These are phyloP conservation scores for Pseudogymnoascus sp. DNA, from an alignment of 2,329 filamentous ascomycete species.

Conservation along the genomic window DNA sequence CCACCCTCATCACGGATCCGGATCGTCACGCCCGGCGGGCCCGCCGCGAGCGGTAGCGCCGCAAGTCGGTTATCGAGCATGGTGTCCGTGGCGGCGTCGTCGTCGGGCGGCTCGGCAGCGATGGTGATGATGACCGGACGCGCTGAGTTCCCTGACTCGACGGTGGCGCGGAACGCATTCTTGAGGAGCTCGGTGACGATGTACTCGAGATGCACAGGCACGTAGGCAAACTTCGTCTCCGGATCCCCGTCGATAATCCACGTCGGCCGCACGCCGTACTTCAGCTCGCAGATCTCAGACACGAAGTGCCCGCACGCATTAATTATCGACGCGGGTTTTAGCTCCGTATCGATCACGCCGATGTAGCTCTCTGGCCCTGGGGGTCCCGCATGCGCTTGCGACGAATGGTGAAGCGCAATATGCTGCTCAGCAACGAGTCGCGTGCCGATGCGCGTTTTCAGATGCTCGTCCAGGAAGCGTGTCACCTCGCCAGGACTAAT, in stretches of 20 bases:
- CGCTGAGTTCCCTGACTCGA: constrained; percentile 70
- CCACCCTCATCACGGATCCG: constrained; percentile 92
- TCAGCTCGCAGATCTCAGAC: constrained; percentile 90
- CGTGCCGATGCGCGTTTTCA: constrained; percentile 89
- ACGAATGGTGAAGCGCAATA: constrained; percentile 74
- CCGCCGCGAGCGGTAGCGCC: constrained; percentile 51
- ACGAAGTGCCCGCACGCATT: constrained; percentile 83
- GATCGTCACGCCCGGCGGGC: constrained; percentile 81
- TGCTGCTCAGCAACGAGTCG: constrained; percentile 93
- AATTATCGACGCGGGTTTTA: constrained; percentile 73
- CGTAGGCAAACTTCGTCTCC: constrained; percentile 81
- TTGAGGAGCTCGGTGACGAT: constrained; percentile 95
- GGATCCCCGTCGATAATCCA: constrained; percentile 78
- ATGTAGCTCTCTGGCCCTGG: constrained; percentile 62
- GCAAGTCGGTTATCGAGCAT: constrained; percentile 19
- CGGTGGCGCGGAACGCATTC: constrained; percentile 88
- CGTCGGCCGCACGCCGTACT: constrained; percentile 79
- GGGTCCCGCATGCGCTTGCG: constrained; percentile 57
- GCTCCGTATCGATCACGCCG: constrained; percentile 86
- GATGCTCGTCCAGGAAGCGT: constrained; percentile 82
- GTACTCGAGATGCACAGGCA: constrained; percentile 94
- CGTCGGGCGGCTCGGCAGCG: constrained; percentile 46
- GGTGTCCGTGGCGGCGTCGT: background rate
- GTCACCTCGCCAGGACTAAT: constrained; percentile 79
- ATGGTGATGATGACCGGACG: constrained; percentile 90